Evolutionary conservation across 2,329 filamentous ascomycete genomes (phyloP).

Genomic region (Colletotrichum siamense): DNA sequence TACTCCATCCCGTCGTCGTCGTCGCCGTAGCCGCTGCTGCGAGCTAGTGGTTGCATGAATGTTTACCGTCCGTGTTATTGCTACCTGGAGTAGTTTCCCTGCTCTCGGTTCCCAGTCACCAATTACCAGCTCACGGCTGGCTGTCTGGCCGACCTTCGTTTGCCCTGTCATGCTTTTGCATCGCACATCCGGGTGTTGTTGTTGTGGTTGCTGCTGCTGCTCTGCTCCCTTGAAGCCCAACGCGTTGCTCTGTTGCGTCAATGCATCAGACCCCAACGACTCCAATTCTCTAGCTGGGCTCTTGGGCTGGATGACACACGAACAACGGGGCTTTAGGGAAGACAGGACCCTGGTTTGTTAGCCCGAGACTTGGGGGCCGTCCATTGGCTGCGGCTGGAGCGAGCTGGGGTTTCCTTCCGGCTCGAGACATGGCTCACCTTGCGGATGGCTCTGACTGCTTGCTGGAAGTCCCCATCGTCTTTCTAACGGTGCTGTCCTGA

Average conservation of each 20-base stretch:
- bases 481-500: background rate
- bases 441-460: background rate
- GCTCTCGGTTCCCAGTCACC: background rate
- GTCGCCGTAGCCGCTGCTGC: background rate
- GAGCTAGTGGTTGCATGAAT: slow-evolving; percentile 15
- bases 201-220: background rate
- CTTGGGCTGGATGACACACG: slow-evolving; percentile 5
- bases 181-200: background rate
- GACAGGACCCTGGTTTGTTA: slow-evolving; percentile 1
- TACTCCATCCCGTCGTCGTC: background rate
- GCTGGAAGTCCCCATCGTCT: background rate
- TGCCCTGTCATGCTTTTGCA: background rate
- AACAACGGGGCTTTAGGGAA: slow-evolving; percentile 3
- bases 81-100: background rate
- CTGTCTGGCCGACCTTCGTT: background rate
- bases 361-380: background rate
- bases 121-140: background rate
- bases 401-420: background rate
- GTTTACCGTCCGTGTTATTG: background rate
- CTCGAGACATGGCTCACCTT: background rate
- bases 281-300: background rate
- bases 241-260: background rate
- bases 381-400: background rate
- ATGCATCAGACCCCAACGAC: background rate
- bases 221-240: background rate